Evolutionary conservation across 805 yeast genomes (phyloP).

Genomic region (Schwanniomyces polymorphus): DNA sequence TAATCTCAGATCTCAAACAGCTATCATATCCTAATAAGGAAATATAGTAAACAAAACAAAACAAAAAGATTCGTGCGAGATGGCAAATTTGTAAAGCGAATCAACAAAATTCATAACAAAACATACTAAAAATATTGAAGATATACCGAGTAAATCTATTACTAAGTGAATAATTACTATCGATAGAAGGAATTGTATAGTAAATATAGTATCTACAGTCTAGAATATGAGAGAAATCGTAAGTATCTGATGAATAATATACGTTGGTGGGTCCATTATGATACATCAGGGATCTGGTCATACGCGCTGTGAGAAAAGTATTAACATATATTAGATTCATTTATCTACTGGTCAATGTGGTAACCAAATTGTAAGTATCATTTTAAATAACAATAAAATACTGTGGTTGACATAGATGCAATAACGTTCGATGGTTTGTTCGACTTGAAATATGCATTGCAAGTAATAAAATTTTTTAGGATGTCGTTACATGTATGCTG

Average conservation of each 20-base stretch:
- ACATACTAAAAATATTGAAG: not conserved
- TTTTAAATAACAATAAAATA: not conserved
- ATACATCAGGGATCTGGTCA: not conserved
- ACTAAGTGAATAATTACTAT: conserved; percentile 1
- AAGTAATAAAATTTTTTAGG: not conserved
- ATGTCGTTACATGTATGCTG: not conserved
- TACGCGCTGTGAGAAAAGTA: conserved; percentile 2
- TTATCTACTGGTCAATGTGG: conserved; percentile 98
- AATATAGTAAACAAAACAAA: conserved; percentile 1
- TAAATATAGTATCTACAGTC: not conserved
- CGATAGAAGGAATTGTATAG: not conserved
- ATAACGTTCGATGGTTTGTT: too few relatives aligned
- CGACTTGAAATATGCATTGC: too few relatives aligned
- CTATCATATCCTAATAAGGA: not conserved
- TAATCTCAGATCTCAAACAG: not conserved
- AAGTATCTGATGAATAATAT: conserved; percentile 8
- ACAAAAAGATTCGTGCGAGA: not conserved
- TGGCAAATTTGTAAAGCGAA: conserved; percentile 1
- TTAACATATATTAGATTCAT: conserved; percentile 62
- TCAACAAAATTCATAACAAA: conserved; percentile 3
- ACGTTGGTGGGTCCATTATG: not conserved
- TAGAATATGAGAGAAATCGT: conserved; percentile 23
- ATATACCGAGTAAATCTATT: not conserved
- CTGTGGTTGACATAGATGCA: not conserved
- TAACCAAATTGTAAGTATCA: conserved; percentile 79